A percentile compares a stretch with the other conserved stretches of the same genome.
phyloP scores from a whole-genome alignment of 192 early-diverging fungal species.

The Physocladia obscura region DNA sequence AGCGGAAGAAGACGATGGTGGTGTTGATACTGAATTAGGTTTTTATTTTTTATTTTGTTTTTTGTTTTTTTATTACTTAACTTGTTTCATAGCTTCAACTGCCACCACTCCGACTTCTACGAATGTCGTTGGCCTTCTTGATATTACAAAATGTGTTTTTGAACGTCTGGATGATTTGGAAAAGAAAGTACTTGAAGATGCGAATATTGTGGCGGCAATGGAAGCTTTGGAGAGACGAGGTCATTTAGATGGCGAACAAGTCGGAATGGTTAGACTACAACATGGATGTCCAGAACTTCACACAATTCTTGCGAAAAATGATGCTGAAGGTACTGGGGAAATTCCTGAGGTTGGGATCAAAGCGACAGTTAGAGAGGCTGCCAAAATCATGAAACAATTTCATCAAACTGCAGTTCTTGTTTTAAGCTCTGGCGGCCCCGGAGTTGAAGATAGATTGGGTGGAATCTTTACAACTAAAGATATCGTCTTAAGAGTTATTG shows the following conservation, averaged over 20 bases:
- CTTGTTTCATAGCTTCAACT: constrained; percentile 39
- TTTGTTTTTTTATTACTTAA: no score
- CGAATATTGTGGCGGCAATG: constrained; percentile 58
- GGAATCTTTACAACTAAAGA: constrained; percentile 91
- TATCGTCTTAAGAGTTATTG: constrained; percentile 51
- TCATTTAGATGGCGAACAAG: constrained; percentile 37
- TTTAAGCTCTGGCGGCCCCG: constrained; percentile 21
- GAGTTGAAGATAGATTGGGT: constrained; percentile 59
- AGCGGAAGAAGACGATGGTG: constrained; percentile 34
- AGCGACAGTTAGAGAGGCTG: constrained; percentile 47
- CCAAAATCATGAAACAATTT: constrained; percentile 39
- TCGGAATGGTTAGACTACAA: constrained; percentile 41
- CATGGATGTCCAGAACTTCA: constrained; percentile 91
- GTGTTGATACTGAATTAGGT: constrained; percentile 26
- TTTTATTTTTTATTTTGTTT: no score
- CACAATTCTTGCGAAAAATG: constrained; percentile 63
- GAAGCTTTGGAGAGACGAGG: constrained; percentile 55
- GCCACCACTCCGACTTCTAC: constrained; percentile 62
- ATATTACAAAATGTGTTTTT: constrained; percentile 55
- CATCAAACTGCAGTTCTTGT: constrained; percentile 53
- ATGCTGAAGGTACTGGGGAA: constrained; percentile 22
- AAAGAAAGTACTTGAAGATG: constrained; percentile 53
- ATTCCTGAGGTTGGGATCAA: constrained; percentile 37
- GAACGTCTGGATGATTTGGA: constrained; percentile 50
- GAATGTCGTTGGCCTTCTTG: constrained; percentile 49